These are phyloP conservation scores for Akanthomyces uredinophilus DNA, from an alignment of 2,329 filamentous ascomycete species.

Conservation along the genomic window DNA sequence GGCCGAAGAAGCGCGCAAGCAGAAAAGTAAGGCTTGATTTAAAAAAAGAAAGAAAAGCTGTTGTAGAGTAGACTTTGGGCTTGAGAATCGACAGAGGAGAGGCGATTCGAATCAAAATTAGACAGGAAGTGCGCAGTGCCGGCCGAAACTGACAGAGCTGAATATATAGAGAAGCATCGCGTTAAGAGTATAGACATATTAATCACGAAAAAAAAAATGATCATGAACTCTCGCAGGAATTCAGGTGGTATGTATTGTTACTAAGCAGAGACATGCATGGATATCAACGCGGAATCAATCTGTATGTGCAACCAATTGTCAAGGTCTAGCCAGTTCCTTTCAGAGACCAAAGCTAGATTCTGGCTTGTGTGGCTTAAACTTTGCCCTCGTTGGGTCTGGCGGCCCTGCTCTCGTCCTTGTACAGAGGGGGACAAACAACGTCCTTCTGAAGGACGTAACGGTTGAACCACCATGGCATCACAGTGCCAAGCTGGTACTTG, in stretches of 20 bases:
- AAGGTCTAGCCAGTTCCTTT: not conserved
- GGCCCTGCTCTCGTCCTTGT: not conserved
- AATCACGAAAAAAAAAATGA: not conserved
- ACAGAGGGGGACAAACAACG: constrained; percentile 3
- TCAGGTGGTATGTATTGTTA: not conserved
- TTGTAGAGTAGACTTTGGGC: not conserved
- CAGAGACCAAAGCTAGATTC: not conserved
- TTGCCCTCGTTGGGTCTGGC: constrained; percentile 1
- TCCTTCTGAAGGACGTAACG: constrained; percentile 21
- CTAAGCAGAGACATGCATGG: not conserved
- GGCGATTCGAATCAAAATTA: not conserved
- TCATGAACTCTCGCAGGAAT: not conserved
- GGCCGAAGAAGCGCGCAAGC: constrained; percentile 9
- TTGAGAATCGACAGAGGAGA: not conserved
- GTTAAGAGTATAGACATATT: not conserved
- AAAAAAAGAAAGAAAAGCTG: not conserved
- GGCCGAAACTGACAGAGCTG: not conserved
- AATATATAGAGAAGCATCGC: not conserved
- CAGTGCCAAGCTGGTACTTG: constrained; percentile 29
- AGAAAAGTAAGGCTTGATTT: constrained; percentile 4
- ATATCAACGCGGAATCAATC: not conserved
- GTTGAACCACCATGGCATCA: constrained; percentile 30
- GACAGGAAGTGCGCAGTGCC: not conserved
- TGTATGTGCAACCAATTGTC: not conserved
- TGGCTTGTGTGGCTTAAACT: not conserved